Evolutionary conservation across 225 moss, liverwort and hornwort genomes (phyloP).

Genomic region (Pseudoscleropodium purum): DNA sequence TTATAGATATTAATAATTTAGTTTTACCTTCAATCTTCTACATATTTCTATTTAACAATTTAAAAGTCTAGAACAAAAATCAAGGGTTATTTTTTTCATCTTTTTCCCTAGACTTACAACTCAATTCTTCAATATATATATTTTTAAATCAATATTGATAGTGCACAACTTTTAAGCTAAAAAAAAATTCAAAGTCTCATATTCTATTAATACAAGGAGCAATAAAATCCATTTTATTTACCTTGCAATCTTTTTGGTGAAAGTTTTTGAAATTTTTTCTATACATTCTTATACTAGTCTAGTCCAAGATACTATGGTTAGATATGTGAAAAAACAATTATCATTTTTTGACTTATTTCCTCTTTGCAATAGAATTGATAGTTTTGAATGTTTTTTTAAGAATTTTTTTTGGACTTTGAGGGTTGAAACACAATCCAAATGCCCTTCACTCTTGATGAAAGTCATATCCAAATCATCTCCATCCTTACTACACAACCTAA

Average conservation of each 20-base stretch:
- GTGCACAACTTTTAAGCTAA: not conserved
- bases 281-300: not conserved
- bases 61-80: not conserved
- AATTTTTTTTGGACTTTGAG: accelerated
- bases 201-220: too few relatives aligned
- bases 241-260: not conserved
- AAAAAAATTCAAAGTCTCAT: too few relatives aligned
- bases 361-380: not conserved
- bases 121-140: not conserved
- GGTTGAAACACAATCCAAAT: not conserved
- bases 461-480: not conserved
- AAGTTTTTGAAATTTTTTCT: not conserved
- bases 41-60: not conserved
- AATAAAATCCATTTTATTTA: not conserved
- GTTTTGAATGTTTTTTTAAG: not conserved
- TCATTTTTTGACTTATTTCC: not conserved
- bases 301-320: not conserved
- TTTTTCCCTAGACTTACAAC: not conserved
- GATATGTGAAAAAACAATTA: not conserved
- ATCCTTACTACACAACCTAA: not conserved
- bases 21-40: not conserved
- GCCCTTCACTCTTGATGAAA: not conserved
- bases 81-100: not conserved
- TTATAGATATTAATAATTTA: too few relatives aligned
- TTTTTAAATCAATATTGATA: too few relatives aligned